Conservation (phyloP, 75 land plant species). For the Azolla pinnata region DNA sequence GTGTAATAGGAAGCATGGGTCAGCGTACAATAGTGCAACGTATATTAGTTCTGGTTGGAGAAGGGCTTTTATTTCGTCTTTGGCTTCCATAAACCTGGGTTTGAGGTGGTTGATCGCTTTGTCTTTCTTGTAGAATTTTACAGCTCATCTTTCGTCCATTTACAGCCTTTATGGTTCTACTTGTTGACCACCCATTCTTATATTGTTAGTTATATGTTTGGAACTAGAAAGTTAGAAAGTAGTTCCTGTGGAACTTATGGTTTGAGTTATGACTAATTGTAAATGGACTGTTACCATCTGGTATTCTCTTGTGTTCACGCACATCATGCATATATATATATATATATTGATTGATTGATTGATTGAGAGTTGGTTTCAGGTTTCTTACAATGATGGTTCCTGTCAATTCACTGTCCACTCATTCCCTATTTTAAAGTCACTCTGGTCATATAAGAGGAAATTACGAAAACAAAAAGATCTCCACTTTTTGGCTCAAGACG, state of each 20-base stretch:
- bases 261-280: not conserved
- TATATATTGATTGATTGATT: not conserved
- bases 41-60: too few species aligned
- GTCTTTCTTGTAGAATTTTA: not conserved
- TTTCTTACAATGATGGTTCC: conserved; percentile 56
- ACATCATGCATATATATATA: not conserved
- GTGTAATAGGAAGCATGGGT: not conserved
- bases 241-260: not conserved
- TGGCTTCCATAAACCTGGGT: not conserved
- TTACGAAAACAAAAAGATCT: conserved; percentile 56
- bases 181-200: too few species aligned
- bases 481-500: conserved; percentile 64
- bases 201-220: not conserved
- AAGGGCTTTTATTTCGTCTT: not conserved
- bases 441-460: conserved; percentile 45
- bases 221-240: too few species aligned
- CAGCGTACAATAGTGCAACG: too few species aligned
- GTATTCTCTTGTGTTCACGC: too few species aligned
- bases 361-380: conserved; percentile 24
- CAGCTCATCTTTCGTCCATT: too few species aligned
- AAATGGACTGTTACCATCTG: not conserved
- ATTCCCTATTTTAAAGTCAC: conserved; percentile 41
- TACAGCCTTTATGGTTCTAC: too few species aligned
- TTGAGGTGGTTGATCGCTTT: not conserved
- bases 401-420: conserved; percentile 79